phyloP scores from a whole-genome alignment of 768 basidiomycete genomes.

The Mycena chlorophos region DNA sequence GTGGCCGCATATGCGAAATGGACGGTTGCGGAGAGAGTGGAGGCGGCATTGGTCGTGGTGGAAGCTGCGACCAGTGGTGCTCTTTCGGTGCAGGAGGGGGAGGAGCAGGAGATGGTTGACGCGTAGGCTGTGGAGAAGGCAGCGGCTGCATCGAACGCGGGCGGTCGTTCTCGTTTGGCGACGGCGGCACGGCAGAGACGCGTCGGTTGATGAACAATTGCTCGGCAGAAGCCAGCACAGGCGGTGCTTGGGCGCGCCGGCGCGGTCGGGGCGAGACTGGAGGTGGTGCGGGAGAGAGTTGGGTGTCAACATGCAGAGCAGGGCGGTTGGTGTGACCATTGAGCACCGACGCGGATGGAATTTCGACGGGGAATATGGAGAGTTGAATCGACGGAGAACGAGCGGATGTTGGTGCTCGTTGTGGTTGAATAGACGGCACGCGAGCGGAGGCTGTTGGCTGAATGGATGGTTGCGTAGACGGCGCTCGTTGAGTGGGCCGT shows the following conservation, averaged over 20 bases:
- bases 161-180: neutral
- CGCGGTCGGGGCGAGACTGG: neutral
- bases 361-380: conserved; percentile 12
- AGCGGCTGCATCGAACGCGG: neutral
- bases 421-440: conserved; percentile 9
- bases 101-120: neutral
- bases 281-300: neutral
- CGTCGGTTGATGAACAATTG: neutral
- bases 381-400: conserved; percentile 15
- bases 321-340: neutral
- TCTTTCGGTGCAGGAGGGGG: conserved; percentile 1
- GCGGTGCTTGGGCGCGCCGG: no score
- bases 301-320: neutral
- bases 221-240: neutral
- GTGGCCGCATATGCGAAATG: neutral
- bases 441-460: conserved; percentile 3
- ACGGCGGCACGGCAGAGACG: neutral
- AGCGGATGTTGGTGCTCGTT: neutral
- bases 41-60: neutral
- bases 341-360: conserved; percentile 17
- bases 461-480: no score
- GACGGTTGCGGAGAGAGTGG: neutral
- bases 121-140: conserved; percentile 2
- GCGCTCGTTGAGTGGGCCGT: neutral
- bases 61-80: neutral